A percentile compares a stretch with the other conserved stretches of the same genome.
These are phyloP conservation scores for Shiraia sp. DNA, from an alignment of 2,329 filamentous ascomycete genomes.

Conservation along the genomic window DNA sequence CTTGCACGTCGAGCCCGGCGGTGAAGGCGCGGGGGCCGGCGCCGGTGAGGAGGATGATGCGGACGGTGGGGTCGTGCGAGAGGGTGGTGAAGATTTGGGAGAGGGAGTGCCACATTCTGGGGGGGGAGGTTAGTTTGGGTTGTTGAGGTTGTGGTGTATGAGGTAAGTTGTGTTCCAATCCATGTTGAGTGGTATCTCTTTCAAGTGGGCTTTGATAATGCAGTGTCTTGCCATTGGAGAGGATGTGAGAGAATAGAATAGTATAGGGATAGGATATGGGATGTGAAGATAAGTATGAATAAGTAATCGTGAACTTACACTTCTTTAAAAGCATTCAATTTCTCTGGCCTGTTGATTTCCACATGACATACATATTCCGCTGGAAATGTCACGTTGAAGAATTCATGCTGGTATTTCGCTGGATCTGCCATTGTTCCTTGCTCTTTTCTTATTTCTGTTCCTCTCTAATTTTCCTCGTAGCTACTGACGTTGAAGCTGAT, in stretches of 20 bases:
- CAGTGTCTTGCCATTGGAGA: too few species aligned
- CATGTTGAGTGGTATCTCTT: too few species aligned
- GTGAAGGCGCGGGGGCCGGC: constrained; percentile 85
- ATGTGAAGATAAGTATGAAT: too few species aligned
- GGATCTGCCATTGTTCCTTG: constrained; percentile 28
- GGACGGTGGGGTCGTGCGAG: constrained; percentile 71
- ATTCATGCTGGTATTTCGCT: constrained; percentile 55
- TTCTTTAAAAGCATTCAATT: constrained; percentile 86
- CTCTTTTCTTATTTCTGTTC: too few species aligned
- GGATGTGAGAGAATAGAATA: too few species aligned
- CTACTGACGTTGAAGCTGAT: too few species aligned
- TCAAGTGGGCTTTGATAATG: too few species aligned
- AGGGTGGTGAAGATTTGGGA: constrained; percentile 72
- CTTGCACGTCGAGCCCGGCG: constrained; percentile 79
- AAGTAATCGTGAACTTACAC: constrained; percentile 47
- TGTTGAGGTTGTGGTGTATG: neutral
- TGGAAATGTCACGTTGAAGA: constrained; percentile 77
- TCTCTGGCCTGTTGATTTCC: constrained; percentile 83
- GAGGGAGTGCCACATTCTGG: constrained; percentile 83
- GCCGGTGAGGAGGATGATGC: constrained; percentile 77
- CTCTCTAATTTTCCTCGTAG: too few species aligned
- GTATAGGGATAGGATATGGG: too few species aligned
- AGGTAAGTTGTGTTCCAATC: too few species aligned
- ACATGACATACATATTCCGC: constrained; percentile 79
- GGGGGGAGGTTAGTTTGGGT: neutral